Evolutionary conservation across 2,329 filamentous ascomycete genomes (phyloP), one percentile per base, ranked within the genome.

Genomic region (Penicillium verrucosum): DNA sequence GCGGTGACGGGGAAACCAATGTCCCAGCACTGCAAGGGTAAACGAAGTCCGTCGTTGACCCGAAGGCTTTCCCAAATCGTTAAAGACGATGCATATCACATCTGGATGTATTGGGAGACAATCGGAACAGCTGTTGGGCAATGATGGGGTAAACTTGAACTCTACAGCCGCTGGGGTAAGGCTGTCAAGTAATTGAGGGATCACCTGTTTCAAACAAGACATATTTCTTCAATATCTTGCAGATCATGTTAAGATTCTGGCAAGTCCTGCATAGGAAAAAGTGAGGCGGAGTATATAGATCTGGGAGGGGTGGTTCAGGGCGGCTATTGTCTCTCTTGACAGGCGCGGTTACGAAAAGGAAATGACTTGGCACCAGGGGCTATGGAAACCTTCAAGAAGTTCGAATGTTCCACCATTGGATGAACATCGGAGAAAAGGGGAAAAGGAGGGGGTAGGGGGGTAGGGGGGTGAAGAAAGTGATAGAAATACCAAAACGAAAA

Each of bases 1-100:
- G 54, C 54, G 54, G 54, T 56, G 54, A 56, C 48, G 6, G 6
- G 5, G 9, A 41, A 41, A 36, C 21, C 38, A 46, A 45, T 52
- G 36, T 12, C 40, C 53, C n/a, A 52, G 34, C 21, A 12, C 47
- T 47, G 41, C 48, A 46, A 56, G 42, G 42, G 40, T 7, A 45
- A 18, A 21, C 21, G 14, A 12, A 5, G 14, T 16, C 30, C 7
- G 25, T 29, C 32, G 16, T 38, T 27, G 18, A 18, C 40, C 40
- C 12, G 14, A 16, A 32, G 18, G 12, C 4, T 29, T 11, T 18
- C 7, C 10, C 32, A 14, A 6, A 41, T 25, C 38, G 27, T 27
- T 32, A 12, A 5, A 38, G 25, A 14, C 5, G 14, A 30, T 12
- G 44, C 30, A 32, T 11, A 18, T 44, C 21, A 42, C 4, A 32